Conservation (phyloP, 2,329 filamentous ascomycete species). For the Leptographium lundbergii region DNA sequence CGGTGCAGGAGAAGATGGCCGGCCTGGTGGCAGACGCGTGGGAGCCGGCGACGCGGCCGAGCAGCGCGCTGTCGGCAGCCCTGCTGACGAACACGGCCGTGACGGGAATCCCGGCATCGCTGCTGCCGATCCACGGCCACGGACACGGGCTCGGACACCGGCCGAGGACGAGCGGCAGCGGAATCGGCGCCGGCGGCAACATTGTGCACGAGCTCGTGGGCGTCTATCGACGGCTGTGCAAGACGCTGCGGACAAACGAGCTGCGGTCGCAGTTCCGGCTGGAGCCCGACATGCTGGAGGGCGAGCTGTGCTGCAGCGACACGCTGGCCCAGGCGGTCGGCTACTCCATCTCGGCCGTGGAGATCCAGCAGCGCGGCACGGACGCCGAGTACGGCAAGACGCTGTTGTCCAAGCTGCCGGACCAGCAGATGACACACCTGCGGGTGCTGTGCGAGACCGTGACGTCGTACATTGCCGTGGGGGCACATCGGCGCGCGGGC, state of each 20-base stretch:
- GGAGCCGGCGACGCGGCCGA: conserved; percentile 19
- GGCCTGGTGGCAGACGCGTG: conserved; percentile 27
- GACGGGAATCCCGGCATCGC: too few species aligned
- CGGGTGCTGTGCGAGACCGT: conserved; percentile 82
- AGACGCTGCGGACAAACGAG: conserved; percentile 44
- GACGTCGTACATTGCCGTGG: conserved; percentile 69
- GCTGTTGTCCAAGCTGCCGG: conserved; percentile 71
- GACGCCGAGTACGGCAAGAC: conserved; percentile 62
- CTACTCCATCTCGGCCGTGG: conserved; percentile 74
- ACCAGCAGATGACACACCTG: conserved; percentile 73
- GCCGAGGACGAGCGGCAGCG: not conserved
- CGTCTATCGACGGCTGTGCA: conserved; percentile 47
- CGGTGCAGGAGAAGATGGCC: conserved; percentile 25
- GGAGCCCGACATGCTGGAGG: conserved; percentile 16
- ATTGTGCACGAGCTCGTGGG: conserved; percentile 41
- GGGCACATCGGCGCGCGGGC: conserved; percentile 48
- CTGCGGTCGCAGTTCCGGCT: conserved; percentile 28
- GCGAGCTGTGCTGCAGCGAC: conserved; percentile 42
- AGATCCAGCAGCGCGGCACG: conserved; percentile 83
- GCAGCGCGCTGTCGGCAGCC: not conserved
- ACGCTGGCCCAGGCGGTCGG: conserved; percentile 57
- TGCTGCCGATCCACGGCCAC: not conserved
- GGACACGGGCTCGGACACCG: not conserved
- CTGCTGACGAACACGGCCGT: too few species aligned
- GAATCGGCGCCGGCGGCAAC: conserved; percentile 11